Conservation (phyloP, 2,329 filamentous ascomycete species). For the Capronia coronata region DNA sequence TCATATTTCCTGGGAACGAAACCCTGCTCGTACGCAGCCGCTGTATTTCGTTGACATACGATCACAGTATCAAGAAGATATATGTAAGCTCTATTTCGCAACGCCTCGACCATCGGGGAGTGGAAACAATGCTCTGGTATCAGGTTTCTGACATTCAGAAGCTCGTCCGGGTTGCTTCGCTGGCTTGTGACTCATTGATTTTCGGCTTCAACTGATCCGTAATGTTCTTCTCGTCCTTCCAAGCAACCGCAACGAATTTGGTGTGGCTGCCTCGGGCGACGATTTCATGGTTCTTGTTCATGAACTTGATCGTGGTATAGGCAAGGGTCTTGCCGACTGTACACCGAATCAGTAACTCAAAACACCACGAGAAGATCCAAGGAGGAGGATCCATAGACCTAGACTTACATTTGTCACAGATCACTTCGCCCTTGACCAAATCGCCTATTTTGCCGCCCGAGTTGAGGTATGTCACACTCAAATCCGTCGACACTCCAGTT, state of each 20-base stretch:
- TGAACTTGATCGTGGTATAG: conserved; percentile 57
- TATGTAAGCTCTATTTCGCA: not conserved
- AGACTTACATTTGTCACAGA: conserved; percentile 55
- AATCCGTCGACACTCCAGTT: conserved; percentile 61
- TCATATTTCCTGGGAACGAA: too few species aligned
- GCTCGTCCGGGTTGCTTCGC: conserved; percentile 17
- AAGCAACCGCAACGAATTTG: conserved; percentile 56
- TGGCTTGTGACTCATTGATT: conserved; percentile 22
- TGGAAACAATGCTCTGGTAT: too few species aligned
- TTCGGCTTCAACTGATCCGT: conserved; percentile 49
- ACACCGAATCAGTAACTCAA: not conserved
- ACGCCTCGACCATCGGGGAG: too few species aligned
- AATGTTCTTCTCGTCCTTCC: conserved; percentile 58
- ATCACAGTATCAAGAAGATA: too few species aligned
- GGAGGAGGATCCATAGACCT: conserved; percentile 26
- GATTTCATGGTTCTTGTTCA: conserved; percentile 52
- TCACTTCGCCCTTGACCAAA: conserved; percentile 53
- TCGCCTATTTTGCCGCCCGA: conserved; percentile 60
- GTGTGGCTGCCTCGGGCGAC: conserved; percentile 62
- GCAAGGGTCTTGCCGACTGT: conserved; percentile 61
- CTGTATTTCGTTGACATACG: too few species aligned
- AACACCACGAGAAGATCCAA: not conserved
- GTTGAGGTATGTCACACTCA: conserved; percentile 59
- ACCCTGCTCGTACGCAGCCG: too few species aligned
- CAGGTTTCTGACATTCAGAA: not conserved